Evolutionary conservation across 768 basidiomycete species (phyloP).

Genomic region (Boletus subparvulus): DNA sequence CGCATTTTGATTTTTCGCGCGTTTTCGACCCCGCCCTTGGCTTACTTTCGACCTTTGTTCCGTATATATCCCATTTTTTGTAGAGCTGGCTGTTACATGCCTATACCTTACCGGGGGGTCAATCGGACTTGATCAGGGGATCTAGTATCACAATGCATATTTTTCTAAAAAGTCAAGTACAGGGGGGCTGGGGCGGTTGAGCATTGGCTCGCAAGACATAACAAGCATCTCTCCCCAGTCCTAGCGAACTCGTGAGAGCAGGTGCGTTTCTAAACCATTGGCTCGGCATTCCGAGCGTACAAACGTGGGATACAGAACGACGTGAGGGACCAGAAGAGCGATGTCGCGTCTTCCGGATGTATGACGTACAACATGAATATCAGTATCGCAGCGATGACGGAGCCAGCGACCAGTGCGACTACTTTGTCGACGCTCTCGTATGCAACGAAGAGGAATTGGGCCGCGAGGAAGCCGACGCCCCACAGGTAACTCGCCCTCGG

Average conservation of each 20-base stretch:
- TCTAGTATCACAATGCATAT: not conserved
- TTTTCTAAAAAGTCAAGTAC: not conserved
- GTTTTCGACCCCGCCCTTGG: constrained; percentile 11
- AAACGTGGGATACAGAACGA: constrained; percentile 8
- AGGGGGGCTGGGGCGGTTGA: not conserved
- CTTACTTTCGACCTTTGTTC: constrained; percentile 33
- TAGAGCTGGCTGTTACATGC: not conserved
- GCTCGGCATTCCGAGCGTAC: not conserved
- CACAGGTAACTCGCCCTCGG: constrained; percentile 55
- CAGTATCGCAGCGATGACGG: constrained; percentile 7
- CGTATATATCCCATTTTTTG: constrained; percentile 21
- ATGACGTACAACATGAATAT: constrained; percentile 9
- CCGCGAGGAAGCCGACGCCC: constrained; percentile 35
- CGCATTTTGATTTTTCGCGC: constrained; percentile 18
- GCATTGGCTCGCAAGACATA: too few species aligned
- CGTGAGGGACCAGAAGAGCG: not conserved
- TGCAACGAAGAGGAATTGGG: constrained; percentile 27
- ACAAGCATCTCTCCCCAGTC: too few species aligned
- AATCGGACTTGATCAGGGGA: not conserved
- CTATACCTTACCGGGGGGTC: not conserved
- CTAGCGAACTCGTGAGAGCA: too few species aligned
- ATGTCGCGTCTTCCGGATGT: constrained; percentile 12
- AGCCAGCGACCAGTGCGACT: constrained; percentile 12
- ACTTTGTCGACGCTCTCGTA: constrained; percentile 10
- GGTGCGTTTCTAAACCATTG: constrained; percentile 13